Conservation (phyloP, 306 rosid species). For the Dicorynia guianensis region DNA sequence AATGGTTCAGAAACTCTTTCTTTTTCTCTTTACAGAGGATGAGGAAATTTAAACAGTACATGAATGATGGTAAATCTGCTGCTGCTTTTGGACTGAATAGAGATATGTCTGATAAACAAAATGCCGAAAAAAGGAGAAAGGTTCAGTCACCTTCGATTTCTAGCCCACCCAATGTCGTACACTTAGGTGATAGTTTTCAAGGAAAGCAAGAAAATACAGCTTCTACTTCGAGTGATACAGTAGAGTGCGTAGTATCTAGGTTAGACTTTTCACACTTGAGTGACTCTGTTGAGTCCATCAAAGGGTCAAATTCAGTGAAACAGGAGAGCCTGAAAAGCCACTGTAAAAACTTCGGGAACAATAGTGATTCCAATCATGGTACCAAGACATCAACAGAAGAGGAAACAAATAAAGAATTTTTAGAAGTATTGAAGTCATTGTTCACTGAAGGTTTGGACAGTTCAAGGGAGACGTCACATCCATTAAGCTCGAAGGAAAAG, state of each 20-base stretch:
- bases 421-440: conserved; percentile 3
- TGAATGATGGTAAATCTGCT: background rate
- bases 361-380: background rate
- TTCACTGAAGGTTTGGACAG: conserved; percentile 11
- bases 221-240: conserved; percentile 16
- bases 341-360: background rate
- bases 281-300: conserved; percentile 3
- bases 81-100: conserved; percentile 13
- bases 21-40: conserved; percentile 32
- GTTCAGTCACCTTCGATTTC: conserved; percentile 12
- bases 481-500: conserved; percentile 9
- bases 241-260: conserved; percentile 2
- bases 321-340: conserved; percentile 17
- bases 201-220: background rate
- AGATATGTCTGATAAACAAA: conserved; percentile 12
- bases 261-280: background rate
- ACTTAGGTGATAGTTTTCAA: background rate
- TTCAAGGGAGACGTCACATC: background rate
- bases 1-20: background rate
- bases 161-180: background rate
- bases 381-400: conserved; percentile 5
- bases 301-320: conserved; percentile 27
- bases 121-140: conserved; percentile 2
- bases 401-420: conserved; percentile 1
- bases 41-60: conserved; percentile 31